Base-by-base conservation (phyloP, 2,329 filamentous ascomycete species). In the Fusarium guadeloupense region DNA sequence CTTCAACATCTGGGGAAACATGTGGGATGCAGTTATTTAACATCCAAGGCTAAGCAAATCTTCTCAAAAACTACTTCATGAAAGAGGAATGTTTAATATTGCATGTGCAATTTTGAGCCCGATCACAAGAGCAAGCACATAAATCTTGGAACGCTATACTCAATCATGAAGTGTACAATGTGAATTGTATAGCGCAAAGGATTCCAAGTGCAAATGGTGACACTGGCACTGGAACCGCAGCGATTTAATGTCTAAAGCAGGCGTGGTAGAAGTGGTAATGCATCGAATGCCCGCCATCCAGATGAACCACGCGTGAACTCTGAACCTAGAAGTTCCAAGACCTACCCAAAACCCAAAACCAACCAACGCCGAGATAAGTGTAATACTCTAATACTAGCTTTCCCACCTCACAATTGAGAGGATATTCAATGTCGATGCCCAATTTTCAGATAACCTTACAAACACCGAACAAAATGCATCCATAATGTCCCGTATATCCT, bases 381-480 rank as follows among this genome's bases (percentile, higher is more conserved):
- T 6, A 44, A 33, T 35, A 40, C 34, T 57, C 25, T 26, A 26
- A 57, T 43, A 25, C 23, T 17, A 13, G 31, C 33, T 46, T 34
- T 49, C 30, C 39, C 30, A 25, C 16, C 14, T 13, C 26, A 19
- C 20, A 40, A 19, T 17, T 16, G 37, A 31, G 20, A 25, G 25
- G 38, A 50, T 34, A 23, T 30, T 43, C 17, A 46, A 50, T 41
- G 31, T 25, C 33, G 28, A 57, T 54, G 30, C 44, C 35, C 34
- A 49, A 33, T 43, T 37, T 21, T 26, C 38, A 34, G 19, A 33
- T 20, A 25, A 37, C 28, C 39, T 25, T 14, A 41, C 38, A 21
- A 54, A 58, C 37, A 41, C 60, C 60, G 38, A 56, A 38, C 14
- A 54, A 45, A 47, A 54, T 62, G 33, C 52, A 51, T 50, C 31